Conservation (phyloP, 2,329 filamentous ascomycete genomes). For the Penicillium sp. region DNA sequence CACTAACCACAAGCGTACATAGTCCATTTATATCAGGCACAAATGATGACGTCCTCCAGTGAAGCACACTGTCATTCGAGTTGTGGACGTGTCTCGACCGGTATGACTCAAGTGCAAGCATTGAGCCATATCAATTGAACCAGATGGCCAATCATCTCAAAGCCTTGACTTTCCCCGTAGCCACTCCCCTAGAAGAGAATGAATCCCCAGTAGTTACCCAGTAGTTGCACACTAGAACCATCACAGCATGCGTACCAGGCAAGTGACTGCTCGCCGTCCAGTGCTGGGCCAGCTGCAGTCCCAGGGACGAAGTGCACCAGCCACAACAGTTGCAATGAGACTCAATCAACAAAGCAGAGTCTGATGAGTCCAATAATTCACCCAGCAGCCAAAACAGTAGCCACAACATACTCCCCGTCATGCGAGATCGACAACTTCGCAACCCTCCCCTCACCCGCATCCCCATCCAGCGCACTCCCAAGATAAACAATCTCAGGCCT, state of each 20-base stretch:
- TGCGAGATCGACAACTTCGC: constrained; percentile 81
- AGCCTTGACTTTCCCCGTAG: not conserved
- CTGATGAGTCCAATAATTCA: constrained; percentile 15
- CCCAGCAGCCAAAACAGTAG: constrained; percentile 42
- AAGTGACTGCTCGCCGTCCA: not conserved
- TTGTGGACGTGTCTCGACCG: not conserved
- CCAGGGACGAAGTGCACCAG: not conserved
- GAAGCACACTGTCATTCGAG: not conserved
- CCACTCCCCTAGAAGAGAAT: not conserved
- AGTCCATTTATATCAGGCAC: not conserved
- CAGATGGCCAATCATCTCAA: not conserved
- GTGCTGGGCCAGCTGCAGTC: not conserved
- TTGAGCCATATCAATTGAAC: not conserved
- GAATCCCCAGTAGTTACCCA: not conserved
- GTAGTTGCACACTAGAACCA: not conserved
- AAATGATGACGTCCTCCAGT: not conserved
- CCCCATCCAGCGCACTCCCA: constrained; percentile 10
- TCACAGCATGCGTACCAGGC: not conserved
- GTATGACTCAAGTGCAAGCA: not conserved
- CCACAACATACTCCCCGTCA: constrained; percentile 73
- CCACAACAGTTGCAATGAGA: not conserved
- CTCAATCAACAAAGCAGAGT: not conserved
- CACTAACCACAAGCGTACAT: not conserved
- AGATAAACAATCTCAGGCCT: constrained; percentile 42
- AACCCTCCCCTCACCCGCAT: constrained; percentile 46